Base-by-base conservation (phyloP, 75 land plant species). In the Picea sitchensis region DNA sequence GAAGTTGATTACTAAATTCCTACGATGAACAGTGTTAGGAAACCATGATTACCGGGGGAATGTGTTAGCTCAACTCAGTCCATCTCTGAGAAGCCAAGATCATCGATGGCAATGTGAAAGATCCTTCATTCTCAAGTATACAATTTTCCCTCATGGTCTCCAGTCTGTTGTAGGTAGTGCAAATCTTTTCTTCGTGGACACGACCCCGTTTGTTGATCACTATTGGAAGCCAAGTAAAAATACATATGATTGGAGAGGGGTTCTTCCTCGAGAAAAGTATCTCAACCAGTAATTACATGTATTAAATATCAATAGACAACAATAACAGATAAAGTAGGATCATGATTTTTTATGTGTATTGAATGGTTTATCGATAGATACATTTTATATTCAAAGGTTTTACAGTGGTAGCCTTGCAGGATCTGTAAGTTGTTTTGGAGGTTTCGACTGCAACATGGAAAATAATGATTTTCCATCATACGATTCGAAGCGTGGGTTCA, bases 201-300 rank as follows among this genome's bases (percentile, higher is more conserved):
- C 84, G 11, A 86, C 82, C n/a, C 81, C 88, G 0, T 87, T 82
- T 58, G 79, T 87, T 5, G 30, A 51, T 3, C 18, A 23, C 11
- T 73, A 73, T 41, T 69, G 47, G 47, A 63, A 83, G 18, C 87
- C 86, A 30, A 64, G 68, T 15, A 85, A 81, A 1, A 72, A 87
- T 61, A 32, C 59, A 34, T 94, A 92, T 65, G 95, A 94, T 41
- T 96, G 96, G 99, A 89, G 93, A 67, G 93, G 91, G 54, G 80
- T 94, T 41, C 73, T 81, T 18, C 97, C 93, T 14, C 73, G 94
- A 59, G 63, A 84, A 34, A 67, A 41, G 18, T 92, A 94, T 79
- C 79, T 94, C 18, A 15, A 84, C 12, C 84, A 83, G 44, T 87
- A 91, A 51, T 72, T 96, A 13, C 54, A 88, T 87, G 98, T 94